These are phyloP conservation scores for Pyrrhoderma lamaoense DNA, from an alignment of 1,284 basidiomycete genomes.

Conservation along the genomic window DNA sequence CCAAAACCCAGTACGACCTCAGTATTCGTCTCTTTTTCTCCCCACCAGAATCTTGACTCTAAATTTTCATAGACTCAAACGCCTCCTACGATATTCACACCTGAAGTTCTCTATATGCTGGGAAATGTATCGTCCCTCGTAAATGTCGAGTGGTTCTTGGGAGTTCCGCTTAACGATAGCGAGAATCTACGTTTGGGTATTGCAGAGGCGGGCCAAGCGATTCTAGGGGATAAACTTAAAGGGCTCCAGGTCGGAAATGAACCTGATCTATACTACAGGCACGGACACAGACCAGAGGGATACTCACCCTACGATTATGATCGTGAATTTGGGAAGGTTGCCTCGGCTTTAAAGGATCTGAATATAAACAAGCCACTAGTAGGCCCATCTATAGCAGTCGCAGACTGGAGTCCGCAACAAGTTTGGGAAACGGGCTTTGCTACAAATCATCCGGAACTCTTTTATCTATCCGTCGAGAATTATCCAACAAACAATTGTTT, in stretches of 20 bases:
- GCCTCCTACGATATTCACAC: slow-evolving; percentile 13
- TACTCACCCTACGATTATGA: slow-evolving; percentile 30
- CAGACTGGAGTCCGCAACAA: slow-evolving; percentile 20
- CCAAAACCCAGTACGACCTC: background rate
- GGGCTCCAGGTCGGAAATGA: slow-evolving; percentile 37
- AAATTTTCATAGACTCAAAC: slow-evolving; percentile 10
- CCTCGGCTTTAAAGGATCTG: slow-evolving; percentile 21
- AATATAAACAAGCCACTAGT: slow-evolving; percentile 22
- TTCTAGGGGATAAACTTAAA: slow-evolving; percentile 29
- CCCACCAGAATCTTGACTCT: background rate
- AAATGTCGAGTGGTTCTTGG: slow-evolving; percentile 15
- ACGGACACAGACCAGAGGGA: slow-evolving; percentile 14
- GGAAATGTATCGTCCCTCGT: slow-evolving; percentile 12
- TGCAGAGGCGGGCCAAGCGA: slow-evolving; percentile 21
- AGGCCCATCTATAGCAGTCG: slow-evolving; percentile 20
- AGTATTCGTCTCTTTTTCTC: background rate
- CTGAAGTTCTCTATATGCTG: slow-evolving; percentile 14
- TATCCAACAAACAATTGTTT: background rate
- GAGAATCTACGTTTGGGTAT: slow-evolving; percentile 6
- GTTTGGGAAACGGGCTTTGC: slow-evolving; percentile 19
- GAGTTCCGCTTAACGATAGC: slow-evolving; percentile 16
- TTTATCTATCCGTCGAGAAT: slow-evolving; percentile 20
- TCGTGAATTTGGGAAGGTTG: slow-evolving; percentile 28
- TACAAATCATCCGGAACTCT: slow-evolving; percentile 18
- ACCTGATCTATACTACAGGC: slow-evolving; percentile 31